phyloP scores from a whole-genome alignment of 139 green algal genomes.

The Picochlorum sp. region DNA sequence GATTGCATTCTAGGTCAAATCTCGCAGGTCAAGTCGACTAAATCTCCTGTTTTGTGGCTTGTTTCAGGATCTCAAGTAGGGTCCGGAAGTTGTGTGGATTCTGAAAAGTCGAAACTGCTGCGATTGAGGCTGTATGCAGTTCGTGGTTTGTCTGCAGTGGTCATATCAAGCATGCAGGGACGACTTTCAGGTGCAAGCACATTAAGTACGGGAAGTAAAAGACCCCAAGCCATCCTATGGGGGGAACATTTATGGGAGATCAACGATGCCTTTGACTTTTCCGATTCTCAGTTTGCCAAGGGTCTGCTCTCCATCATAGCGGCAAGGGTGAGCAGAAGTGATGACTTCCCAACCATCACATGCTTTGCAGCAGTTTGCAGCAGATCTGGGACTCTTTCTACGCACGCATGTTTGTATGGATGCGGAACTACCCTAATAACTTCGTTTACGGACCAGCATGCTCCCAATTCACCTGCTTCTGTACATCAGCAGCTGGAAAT shows the following conservation, averaged over 20 bases:
- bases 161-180: conserved; percentile 8
- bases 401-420: too few relatives aligned
- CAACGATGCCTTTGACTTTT: not conserved
- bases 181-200: conserved; percentile 1
- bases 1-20: not conserved
- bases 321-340: not conserved
- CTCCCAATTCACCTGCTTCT: not conserved
- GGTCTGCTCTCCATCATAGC: not conserved
- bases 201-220: not conserved
- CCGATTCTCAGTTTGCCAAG: not conserved
- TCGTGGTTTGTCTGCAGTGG: conserved; percentile 13
- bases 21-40: not conserved
- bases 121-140: conserved; percentile 12
- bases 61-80: not conserved
- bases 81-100: too few relatives aligned
- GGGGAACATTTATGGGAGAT: conserved; percentile 12
- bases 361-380: not conserved
- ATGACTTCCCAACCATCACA: conserved; percentile 2
- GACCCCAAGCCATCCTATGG: conserved; percentile 9
- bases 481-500: not conserved
- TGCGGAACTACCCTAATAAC: not conserved
- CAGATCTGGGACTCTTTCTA: not conserved
- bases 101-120: not conserved
- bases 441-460: not conserved
- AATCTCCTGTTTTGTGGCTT: not conserved